Conservation (phyloP, 306 rosid species). For the Echinosophora koreensis region DNA sequence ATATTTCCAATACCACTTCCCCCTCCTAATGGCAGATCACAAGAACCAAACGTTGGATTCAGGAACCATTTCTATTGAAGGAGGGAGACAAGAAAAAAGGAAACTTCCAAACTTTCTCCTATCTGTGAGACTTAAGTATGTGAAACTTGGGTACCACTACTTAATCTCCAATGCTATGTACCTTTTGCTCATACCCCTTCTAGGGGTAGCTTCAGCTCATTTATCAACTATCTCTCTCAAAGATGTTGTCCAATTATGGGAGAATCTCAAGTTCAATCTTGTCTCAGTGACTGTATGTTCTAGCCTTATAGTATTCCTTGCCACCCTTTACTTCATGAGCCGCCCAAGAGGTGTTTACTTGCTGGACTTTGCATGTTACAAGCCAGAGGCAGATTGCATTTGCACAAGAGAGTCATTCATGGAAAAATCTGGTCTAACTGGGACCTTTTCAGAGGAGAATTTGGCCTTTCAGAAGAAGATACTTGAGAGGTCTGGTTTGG, state of each 20-base stretch:
- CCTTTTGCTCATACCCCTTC: constrained; percentile 66
- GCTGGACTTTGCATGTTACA: constrained; percentile 82
- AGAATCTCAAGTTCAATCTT: constrained; percentile 64
- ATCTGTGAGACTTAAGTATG: constrained; percentile 81
- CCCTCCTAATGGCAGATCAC: constrained; percentile 39
- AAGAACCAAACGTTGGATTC: constrained; percentile 30
- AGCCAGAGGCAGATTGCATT: constrained; percentile 60
- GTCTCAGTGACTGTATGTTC: constrained; percentile 67
- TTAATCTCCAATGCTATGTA: constrained; percentile 88
- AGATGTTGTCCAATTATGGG: constrained; percentile 47
- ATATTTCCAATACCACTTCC: background rate
- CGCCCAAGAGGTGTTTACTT: constrained; percentile 77
- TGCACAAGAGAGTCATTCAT: constrained; percentile 71
- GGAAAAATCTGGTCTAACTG: constrained; percentile 60
- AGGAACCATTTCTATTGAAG: constrained; percentile 46
- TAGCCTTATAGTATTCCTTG: constrained; percentile 61
- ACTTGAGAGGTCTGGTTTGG: constrained; percentile 81
- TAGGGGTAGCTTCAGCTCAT: constrained; percentile 63
- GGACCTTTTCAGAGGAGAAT: constrained; percentile 70
- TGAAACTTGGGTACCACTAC: constrained; percentile 92
- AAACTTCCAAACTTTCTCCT: constrained; percentile 73
- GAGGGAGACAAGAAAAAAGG: constrained; percentile 34
- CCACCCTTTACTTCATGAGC: constrained; percentile 83
- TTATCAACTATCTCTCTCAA: constrained; percentile 52
- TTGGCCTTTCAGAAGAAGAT: constrained; percentile 84